Evolutionary conservation across 805 yeast genomes (phyloP).

Genomic region (Kazachstania psychrophila): DNA sequence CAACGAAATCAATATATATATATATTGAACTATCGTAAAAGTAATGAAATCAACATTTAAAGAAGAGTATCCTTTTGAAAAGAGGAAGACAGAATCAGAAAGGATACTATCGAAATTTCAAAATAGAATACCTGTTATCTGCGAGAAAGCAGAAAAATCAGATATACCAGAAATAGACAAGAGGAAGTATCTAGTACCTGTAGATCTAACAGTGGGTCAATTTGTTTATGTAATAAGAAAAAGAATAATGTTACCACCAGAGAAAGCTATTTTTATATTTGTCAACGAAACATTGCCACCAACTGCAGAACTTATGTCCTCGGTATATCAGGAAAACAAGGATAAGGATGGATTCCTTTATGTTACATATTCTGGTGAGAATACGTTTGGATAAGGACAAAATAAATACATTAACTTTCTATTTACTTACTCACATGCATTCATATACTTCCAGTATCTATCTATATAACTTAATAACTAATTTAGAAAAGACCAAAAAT

Average conservation of each 20-base stretch:
- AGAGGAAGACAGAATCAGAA: constrained; percentile 89
- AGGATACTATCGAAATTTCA: constrained; percentile 81
- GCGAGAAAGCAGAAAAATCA: constrained; percentile 94
- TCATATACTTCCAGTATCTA: too few species aligned
- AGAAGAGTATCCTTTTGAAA: constrained; percentile 82
- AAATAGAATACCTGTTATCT: constrained; percentile 91
- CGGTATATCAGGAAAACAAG: constrained; percentile 91
- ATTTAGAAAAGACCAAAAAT: too few species aligned
- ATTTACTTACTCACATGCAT: too few species aligned
- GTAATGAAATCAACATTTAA: constrained; percentile 32
- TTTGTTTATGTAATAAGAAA: constrained; percentile 96
- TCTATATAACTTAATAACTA: too few species aligned
- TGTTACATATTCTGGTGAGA: constrained; percentile 93
- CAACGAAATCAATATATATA: not conserved
- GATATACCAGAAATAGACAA: constrained; percentile 95
- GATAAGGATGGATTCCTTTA: constrained; percentile 97
- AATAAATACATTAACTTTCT: too few species aligned
- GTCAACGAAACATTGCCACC: constrained; percentile 97
- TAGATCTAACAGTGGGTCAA: constrained; percentile 94
- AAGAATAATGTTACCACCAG: constrained; percentile 90
- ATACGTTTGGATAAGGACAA: constrained; percentile 77
- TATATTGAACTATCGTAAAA: too few species aligned
- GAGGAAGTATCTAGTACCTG: constrained; percentile 92
- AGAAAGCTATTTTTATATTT: constrained; percentile 94
- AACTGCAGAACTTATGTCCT: constrained; percentile 92